A percentile compares a stretch with the other conserved stretches of the same genome.
phyloP scores from a whole-genome alignment of 768 basidiomycete species.

The Cyclocybe cylindracea region DNA sequence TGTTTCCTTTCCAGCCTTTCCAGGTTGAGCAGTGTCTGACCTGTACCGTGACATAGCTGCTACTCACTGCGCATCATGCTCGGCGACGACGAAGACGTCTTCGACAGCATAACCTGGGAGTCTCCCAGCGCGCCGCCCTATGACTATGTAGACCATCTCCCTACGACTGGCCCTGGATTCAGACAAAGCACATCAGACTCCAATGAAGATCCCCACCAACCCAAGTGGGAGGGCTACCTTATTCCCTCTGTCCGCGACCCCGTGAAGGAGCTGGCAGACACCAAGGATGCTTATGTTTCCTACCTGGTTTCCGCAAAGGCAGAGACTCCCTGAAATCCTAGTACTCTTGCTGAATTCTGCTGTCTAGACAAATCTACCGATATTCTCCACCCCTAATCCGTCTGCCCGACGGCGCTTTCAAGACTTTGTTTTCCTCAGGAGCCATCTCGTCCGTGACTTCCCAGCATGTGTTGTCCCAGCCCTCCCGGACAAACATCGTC shows the following conservation, averaged over 20 bases:
- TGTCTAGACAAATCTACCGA: conserved; percentile 82
- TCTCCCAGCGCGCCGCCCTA: conserved; percentile 61
- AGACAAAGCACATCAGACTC: conserved; percentile 75
- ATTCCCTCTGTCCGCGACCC: conserved; percentile 87
- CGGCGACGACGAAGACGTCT: conserved; percentile 86
- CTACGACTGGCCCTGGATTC: conserved; percentile 70
- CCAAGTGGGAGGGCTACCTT: conserved; percentile 90
- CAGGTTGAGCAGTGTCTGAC: conserved; percentile 8
- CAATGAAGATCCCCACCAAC: conserved; percentile 76
- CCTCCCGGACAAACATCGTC: conserved; percentile 92
- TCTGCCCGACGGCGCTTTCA: conserved; percentile 88
- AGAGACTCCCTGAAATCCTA: conserved; percentile 3
- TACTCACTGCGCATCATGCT: conserved; percentile 51
- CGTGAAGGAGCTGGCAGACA: conserved; percentile 93
- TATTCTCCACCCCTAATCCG: conserved; percentile 76
- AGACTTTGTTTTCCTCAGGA: conserved; percentile 93
- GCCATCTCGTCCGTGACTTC: conserved; percentile 88
- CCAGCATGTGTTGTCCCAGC: conserved; percentile 98
- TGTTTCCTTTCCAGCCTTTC: conserved; percentile 32
- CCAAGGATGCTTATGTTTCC: conserved; percentile 95
- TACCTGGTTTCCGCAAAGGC: conserved; percentile 92
- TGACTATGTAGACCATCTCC: conserved; percentile 37
- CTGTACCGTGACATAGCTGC: conserved; percentile 21
- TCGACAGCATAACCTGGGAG: conserved; percentile 92
- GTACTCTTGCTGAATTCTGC: conserved; percentile 7